Evolutionary conservation across 148 eudicot genomes (phyloP), one percentile per base, ranked within the genome.

Genomic region (Nepenthes gracilis): DNA sequence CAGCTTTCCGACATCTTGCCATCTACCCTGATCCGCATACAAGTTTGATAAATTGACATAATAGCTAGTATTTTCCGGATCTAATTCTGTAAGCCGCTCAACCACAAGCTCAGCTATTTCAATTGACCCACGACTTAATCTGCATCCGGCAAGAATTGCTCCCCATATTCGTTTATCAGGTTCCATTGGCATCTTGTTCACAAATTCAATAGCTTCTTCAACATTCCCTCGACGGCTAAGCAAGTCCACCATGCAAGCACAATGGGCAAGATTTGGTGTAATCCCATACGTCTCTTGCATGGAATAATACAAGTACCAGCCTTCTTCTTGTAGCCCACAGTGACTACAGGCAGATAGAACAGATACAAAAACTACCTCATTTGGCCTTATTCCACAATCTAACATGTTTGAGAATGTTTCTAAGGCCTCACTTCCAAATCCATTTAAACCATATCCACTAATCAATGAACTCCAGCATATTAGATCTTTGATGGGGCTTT

Each of bases 381-480:
- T 85, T n/a, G 91, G 91, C 63, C 47, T 58, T 61, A 82, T 66
- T 37, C 83, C 81, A 59, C 49, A 64, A 68, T 54, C 55, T 59
- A 82, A 70, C 91, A 85, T 85, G 52, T 68, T 76, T 35, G 75
- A 75, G 52, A 85, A 85, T 55, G 76, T 74, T 63, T 76, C 78
- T 35, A 85, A 69, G 73, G 82, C 91, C 68, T 82, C 87, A 49
- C 64, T 60, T 47, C 87, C 91, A 58, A 33, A 74, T 15, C 91
- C 91, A 64, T 85, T 85, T 53, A 85, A 66, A 35, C 83, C 85
- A 60, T 80, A 82, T 33, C 91, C 91, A 37, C 81, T 82, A 62
- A 85, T 82, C 85, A 85, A 73, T 35, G 91, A 85, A 64, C 91
- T 82, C 91, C 91, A 85, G 54, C 85, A 80, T 37, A 85, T 74